phyloP scores from a whole-genome alignment of 805 yeast genomes.

The Myxozyma sirexii region DNA sequence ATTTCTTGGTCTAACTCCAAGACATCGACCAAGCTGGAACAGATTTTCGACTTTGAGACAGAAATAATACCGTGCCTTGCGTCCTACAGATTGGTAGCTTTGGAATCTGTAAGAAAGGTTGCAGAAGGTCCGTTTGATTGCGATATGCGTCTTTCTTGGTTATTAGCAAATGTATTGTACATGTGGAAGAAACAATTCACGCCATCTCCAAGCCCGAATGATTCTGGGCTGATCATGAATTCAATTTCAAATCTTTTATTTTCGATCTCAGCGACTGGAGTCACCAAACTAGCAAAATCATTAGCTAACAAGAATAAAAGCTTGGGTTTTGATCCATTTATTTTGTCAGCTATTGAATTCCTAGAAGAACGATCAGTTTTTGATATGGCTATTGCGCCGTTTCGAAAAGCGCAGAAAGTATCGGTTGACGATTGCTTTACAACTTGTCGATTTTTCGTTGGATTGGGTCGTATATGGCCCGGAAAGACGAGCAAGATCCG shows the following conservation, averaged over 20 bases:
- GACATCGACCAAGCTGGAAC: not conserved
- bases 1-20: not conserved
- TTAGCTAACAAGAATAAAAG: not conserved
- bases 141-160: slow-evolving; percentile 15
- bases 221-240: slow-evolving; percentile 9
- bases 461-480: slow-evolving; percentile 29
- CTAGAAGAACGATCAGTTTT: slow-evolving; percentile 16
- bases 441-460: slow-evolving; percentile 20
- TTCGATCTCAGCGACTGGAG: slow-evolving; percentile 3
- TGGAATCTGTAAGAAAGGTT: not conserved
- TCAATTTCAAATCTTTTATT: slow-evolving; percentile 18
- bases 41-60: slow-evolving; percentile 8
- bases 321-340: slow-evolving; percentile 2
- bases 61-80: slow-evolving; percentile 11
- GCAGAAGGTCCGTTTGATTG: not conserved
- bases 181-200: slow-evolving; percentile 12
- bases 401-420: not conserved
- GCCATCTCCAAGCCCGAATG: not conserved
- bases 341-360: slow-evolving; percentile 4
- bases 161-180: slow-evolving; percentile 19
- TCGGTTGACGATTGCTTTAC: slow-evolving; percentile 6
- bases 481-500: slow-evolving; percentile 22
- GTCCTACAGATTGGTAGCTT: not conserved
- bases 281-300: slow-evolving; percentile 13
- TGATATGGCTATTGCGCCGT: slow-evolving; percentile 21